Evolutionary conservation across 371 early-diverging fungal genomes (phyloP).

Genomic region (Lichtheimia ornata): DNA sequence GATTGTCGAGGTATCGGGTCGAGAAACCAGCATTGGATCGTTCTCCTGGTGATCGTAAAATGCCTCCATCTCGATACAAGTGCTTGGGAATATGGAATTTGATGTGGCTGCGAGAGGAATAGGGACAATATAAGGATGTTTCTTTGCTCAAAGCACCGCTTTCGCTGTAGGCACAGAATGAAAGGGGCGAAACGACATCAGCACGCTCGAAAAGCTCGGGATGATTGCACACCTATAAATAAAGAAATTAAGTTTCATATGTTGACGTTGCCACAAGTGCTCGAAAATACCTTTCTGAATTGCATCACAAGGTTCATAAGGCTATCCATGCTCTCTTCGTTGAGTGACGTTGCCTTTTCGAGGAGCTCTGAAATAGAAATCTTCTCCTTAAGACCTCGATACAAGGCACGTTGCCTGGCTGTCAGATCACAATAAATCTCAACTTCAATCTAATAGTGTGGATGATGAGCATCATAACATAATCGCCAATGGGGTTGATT

Average conservation of each 20-base stretch:
- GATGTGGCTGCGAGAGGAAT: slow-evolving; percentile 65
- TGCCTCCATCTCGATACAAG: slow-evolving; percentile 69
- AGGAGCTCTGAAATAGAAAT: slow-evolving; percentile 83
- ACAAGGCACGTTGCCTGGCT: slow-evolving; percentile 80
- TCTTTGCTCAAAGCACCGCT: slow-evolving; percentile 70
- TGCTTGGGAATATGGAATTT: slow-evolving; percentile 67
- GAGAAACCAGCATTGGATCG: slow-evolving; percentile 52
- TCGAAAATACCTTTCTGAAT: slow-evolving; percentile 78
- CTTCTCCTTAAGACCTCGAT: slow-evolving; percentile 78
- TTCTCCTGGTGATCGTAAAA: slow-evolving; percentile 46
- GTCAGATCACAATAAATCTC: slow-evolving; percentile 86
- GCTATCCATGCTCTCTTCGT: slow-evolving; percentile 71
- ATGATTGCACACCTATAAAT: slow-evolving; percentile 86
- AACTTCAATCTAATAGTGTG: slow-evolving; percentile 64
- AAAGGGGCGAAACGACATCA: slow-evolving; percentile 76
- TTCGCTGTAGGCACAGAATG: slow-evolving; percentile 60
- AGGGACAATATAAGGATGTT: slow-evolving; percentile 56
- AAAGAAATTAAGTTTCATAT: not conserved
- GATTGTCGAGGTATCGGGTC: slow-evolving; percentile 51
- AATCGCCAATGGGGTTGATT: not conserved
- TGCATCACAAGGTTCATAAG: slow-evolving; percentile 98
- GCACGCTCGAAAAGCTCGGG: slow-evolving; percentile 98
- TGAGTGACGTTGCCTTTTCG: slow-evolving; percentile 69
- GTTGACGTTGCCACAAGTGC: not conserved
- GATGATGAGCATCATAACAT: not conserved